Evolutionary conservation across 352 stramenopile genomes (phyloP), one percentile per base, ranked within the genome.

Genomic region (Phytophthora europaea): DNA sequence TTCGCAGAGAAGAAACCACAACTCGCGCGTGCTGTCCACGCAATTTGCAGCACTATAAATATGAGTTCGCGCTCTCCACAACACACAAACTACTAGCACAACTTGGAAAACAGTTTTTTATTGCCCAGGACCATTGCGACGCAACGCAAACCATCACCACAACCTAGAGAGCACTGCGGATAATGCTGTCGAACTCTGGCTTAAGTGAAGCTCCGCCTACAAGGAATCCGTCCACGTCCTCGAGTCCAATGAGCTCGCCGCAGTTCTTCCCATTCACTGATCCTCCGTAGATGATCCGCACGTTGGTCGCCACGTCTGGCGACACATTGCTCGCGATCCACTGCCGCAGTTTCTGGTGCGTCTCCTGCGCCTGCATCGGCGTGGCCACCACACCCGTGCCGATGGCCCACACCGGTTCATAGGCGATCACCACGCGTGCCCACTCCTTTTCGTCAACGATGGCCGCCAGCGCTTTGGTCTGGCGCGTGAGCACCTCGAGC

Each of bases 381-480:
- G 95, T 98, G 52, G 97, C 97, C n/a, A 98, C 98, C 40, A 99
- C 88, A 12, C 98, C 98, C 59, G 98, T 99, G 76, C 97, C 97
- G 79, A 99, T 99, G 34, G 97, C 97, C 97, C 97, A 99, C 68
- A 99, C 98, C 16, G 97, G 97, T 79, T 99, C 95, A 76, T 99
- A 99, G 20, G 97, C 98, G 76, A 99, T 95, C 52, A 98, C 97
- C 57, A 99, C 78, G 59, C 81, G 82, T 40, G 79, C 72, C 87
- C 86, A 94, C 38, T 92, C 83, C 54, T 86, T 76, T 58, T 97
- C 92, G 56, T 72, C 82, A 65, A 99, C 92, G 22, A 94, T 86
- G 63, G 88, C 82, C 22, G 89, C 90, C 58, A 98, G 82, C 36
- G 93, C 95, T 77, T 99, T 89, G 15, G 99, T 95, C 84, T 99